Evolutionary conservation across 2,329 filamentous ascomycete genomes (phyloP), one percentile per base, ranked within the genome.

Genomic region (Colletotrichum sp.): DNA sequence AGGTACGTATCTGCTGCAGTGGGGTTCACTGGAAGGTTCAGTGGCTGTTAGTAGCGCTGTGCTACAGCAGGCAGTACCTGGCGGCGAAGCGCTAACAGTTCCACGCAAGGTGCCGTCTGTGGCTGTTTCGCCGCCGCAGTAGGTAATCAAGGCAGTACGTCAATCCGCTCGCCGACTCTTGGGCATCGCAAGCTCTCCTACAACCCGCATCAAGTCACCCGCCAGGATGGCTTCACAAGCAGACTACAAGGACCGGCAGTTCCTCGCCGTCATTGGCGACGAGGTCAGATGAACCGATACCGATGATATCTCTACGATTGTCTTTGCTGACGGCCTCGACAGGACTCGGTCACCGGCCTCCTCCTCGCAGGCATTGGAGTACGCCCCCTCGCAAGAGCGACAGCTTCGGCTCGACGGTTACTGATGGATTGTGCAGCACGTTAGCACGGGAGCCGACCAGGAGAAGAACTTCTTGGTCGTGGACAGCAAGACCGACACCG

Each of bases 401-500:
- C 57, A 60, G 57, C 26, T 60, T 39, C 55, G 62, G 8, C 13
- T 59, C 52, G 39, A 71, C 12, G 34, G 63, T 26, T 62, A 9
- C 65, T 57, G 28, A 66, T 39, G 65, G 8, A 30, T 73, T 80
- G 10, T 30, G 52, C 79, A 98, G 96, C 96, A 99, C 85, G 96
- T 99, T 78, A 98, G 96, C 18, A 90, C 94, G 70, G 94, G 95
- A 8, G 95, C 96, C 60, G 95, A 98, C 83, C 92, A 95, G 52
- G 94, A 98, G 84, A 98, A 98, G 89, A 99, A 99, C 90, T 99
- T 98, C 88, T 92, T 99, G 12, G 95, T 99, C 72, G 97, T 99
- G 77, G 96, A 99, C 86, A 89, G 87, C 84, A 99, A 99, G 90
- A 99, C 96, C 49, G 96, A 98, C 79, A 97, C 91, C 69, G 89